These are phyloP conservation scores for Irpex rosettiformis DNA, from an alignment of 1,284 basidiomycete genomes.

Conservation along the genomic window DNA sequence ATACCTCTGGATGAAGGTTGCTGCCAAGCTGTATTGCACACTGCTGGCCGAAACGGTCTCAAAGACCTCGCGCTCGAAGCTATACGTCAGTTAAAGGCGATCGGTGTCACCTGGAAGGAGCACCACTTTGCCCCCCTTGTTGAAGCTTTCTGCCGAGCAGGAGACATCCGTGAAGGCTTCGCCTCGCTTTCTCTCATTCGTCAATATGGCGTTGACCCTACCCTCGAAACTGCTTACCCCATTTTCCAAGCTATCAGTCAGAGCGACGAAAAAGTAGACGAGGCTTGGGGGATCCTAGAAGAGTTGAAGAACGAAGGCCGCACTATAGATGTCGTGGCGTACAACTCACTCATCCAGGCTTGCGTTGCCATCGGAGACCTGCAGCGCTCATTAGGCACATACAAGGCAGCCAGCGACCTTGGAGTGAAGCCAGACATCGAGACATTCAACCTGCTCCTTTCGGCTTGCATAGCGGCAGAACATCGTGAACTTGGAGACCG, in stretches of 20 bases:
- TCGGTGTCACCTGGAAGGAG: slow-evolving; percentile 55
- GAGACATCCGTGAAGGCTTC: slow-evolving; percentile 57
- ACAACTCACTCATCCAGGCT: slow-evolving; percentile 69
- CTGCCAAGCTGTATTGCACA: slow-evolving; percentile 64
- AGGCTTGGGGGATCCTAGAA: slow-evolving; percentile 63
- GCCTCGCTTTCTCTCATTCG: slow-evolving; percentile 54
- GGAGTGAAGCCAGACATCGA: slow-evolving; percentile 53
- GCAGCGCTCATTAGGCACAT: slow-evolving; percentile 74
- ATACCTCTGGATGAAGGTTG: slow-evolving; percentile 73
- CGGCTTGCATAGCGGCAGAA: slow-evolving; percentile 52
- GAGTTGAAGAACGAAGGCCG: slow-evolving; percentile 51
- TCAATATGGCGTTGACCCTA: slow-evolving; percentile 41
- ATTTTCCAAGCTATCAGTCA: slow-evolving; percentile 49
- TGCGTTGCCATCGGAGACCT: slow-evolving; percentile 62
- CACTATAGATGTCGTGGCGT: slow-evolving; percentile 50
- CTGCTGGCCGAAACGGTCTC: slow-evolving; percentile 68
- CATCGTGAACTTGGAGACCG: slow-evolving; percentile 62
- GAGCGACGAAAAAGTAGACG: slow-evolving; percentile 56
- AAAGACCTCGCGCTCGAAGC: slow-evolving; percentile 67
- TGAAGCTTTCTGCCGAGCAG: slow-evolving; percentile 54
- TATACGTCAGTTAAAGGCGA: slow-evolving; percentile 48
- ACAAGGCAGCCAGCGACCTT: slow-evolving; percentile 60
- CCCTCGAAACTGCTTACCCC: slow-evolving; percentile 43
- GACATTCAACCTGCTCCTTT: slow-evolving; percentile 70
- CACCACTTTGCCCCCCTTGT: slow-evolving; percentile 69